Base-by-base conservation (phyloP, 2,329 filamentous ascomycete species). In the Ophiostoma piceae region DNA sequence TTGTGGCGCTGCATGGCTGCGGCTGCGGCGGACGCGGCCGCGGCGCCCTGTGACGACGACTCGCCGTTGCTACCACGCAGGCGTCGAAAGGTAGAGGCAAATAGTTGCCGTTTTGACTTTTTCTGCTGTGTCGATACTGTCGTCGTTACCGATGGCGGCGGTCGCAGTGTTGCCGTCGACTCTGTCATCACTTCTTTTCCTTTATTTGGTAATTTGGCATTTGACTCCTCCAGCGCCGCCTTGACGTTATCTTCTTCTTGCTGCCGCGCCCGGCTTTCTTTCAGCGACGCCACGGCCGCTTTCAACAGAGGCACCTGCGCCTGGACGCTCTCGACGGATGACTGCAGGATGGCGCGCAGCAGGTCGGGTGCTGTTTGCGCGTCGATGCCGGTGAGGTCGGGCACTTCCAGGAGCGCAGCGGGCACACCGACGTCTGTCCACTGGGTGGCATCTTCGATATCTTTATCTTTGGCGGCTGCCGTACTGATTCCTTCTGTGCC, bases 371-470 rank as follows among this genome's bases (percentile, higher is more conserved):
- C 62, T 1, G 86, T 76, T 68, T 66, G 41, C 14, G 7, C 43
- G 29, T 79, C 73, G 19, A 39, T 22, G 51, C 80, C 79, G 19
- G 79, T 78, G 8, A 43, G 57, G 2, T 2, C 77, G 1, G 67
- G 16, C 0, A 77, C 74, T 39, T 80, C 77, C 4, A 71, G 76
- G 7, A 87, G 75, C 0, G 78, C 80, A 12, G 75, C 73, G 0
- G 85, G 85, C 3, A 83, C 82, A 2, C 80, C 78, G 72, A 83
- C 84, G 67, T 79, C 76, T 51, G 77, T 79, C 82, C 84, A 85
- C 74, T 43, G 54, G 14, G 69, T 37, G 37, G 70, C 71, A 16
- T 68, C 51, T 4, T 41, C 41, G 22, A 68, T 60, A 19, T 37
- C 29, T 37, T 60, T 26, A 14, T 8, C 26, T 29, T 29, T 14